Base-by-base conservation (phyloP, 805 yeast species). In the Diddensiella santjacobensis region DNA sequence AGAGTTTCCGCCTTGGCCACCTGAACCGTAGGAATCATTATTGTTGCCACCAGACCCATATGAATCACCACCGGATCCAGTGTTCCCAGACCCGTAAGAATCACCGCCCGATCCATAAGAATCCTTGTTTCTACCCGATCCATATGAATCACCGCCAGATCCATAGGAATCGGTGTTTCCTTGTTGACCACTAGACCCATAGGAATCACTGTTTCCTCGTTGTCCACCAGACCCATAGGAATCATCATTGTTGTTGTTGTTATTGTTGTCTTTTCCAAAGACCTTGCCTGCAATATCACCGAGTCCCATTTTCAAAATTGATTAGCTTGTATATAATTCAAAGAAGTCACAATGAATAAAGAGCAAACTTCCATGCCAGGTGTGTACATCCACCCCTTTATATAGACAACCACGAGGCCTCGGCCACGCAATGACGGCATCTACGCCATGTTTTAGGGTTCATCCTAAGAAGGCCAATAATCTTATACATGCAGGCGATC, bases 21-120 rank as follows among this genome's bases (percentile, higher is more conserved):
- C n/a, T 40, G 60, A 62, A 38, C 67, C 70, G 49, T 63, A 63
- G 19, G 66, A 59, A 60, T 60, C 58, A 45, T 56, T 49, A 46
- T 61, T 66, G 49, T 62, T 62, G 48, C 58, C 60, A 20, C 45
- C 46, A 24, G 44, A 44, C n/a, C 60, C 56, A 42, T 33, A 46
- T 11, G 52, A 44, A 40, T 40, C 17, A 33, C 44, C 31, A n/a
- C n/a, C n/a, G n/a, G n/a, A n/a, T 15, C 55, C 54, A 4, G 41
- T 40, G 33, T 47, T 44, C 38, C 51, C 45, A 45, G 51, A 45
- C 19, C 60, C 60, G 47, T 49, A 57, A 22, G 60, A 56, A 47
- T 52, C 54, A 13, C 31, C 31, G 13, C 11, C 8, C 22, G 58
- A 59, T 29, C 68, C 68, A 58, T 62, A 63, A 10, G 69, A 63